Conservation (phyloP, 192 early-diverging fungal species). For the Pilobolus umbonatus region DNA sequence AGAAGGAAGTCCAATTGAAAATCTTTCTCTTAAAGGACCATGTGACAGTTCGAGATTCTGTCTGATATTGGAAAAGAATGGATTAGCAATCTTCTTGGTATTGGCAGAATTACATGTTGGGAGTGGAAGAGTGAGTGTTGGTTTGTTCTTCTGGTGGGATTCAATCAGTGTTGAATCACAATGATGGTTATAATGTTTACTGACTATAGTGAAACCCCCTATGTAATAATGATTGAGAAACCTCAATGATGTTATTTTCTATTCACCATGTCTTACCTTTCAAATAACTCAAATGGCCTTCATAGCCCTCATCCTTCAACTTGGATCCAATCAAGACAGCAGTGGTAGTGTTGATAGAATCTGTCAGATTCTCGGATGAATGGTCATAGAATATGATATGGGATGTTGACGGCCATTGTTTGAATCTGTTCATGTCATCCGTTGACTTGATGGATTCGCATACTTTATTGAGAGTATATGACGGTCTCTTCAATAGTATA, state of each 20-base stretch:
- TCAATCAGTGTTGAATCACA: constrained; percentile 18
- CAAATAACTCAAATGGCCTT: constrained; percentile 36
- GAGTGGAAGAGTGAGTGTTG: constrained; percentile 6
- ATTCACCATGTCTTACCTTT: constrained; percentile 27
- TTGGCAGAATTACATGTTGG: constrained; percentile 23
- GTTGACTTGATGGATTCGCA: constrained; percentile 37
- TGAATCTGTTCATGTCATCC: constrained; percentile 25
- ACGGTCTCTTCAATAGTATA: constrained; percentile 59
- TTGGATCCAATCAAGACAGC: constrained; percentile 37
- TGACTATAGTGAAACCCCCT: constrained; percentile 43
- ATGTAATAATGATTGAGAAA: background rate
- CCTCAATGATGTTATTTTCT: background rate
- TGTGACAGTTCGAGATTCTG: constrained; percentile 42
- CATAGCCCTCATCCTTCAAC: constrained; percentile 45
- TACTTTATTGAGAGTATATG: constrained; percentile 55
- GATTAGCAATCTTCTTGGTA: constrained; percentile 40
- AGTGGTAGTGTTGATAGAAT: constrained; percentile 7
- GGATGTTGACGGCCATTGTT: constrained; percentile 44
- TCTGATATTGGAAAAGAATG: constrained; percentile 49
- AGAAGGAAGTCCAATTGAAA: constrained; percentile 39
- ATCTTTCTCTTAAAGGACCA: constrained; percentile 43
- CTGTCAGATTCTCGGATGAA: constrained; percentile 35
- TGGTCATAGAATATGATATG: constrained; percentile 67
- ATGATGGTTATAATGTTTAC: constrained; percentile 8
- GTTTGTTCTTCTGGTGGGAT: background rate